phyloP scores from a whole-genome alignment of 139 green algal genomes.

The Auxenochlorella pyrenoidosa region DNA sequence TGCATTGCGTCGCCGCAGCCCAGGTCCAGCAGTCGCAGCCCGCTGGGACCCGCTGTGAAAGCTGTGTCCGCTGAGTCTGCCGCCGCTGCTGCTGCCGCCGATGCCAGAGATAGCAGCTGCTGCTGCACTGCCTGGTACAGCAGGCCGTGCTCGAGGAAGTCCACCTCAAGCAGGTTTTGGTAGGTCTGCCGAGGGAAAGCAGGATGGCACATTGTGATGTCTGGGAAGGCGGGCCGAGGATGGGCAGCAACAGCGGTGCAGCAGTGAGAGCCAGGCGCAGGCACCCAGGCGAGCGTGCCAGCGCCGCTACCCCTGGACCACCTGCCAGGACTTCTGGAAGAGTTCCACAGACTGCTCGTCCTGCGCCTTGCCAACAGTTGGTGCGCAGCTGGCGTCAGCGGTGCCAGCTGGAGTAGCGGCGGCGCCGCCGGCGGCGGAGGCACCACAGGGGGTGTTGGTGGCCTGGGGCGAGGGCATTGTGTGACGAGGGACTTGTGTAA shows the following conservation, averaged over 20 bases:
- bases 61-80: background rate
- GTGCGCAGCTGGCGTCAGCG: background rate
- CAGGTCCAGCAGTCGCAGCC: background rate
- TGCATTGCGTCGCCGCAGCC: conserved; percentile 28
- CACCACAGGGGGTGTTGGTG: background rate
- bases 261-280: no score
- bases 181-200: no score
- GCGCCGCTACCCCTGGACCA: no score
- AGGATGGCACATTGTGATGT: no score
- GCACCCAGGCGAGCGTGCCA: no score
- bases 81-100: background rate
- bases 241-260: background rate
- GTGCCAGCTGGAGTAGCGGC: no score
- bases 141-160: background rate
- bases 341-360: background rate
- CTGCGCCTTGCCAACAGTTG: background rate
- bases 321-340: background rate
- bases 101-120: background rate
- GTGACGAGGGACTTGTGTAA: background rate
- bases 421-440: no score
- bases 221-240: background rate
- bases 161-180: conserved; percentile 4
- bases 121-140: background rate
- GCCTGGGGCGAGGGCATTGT: background rate
- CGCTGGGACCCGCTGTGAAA: background rate